phyloP scores from a whole-genome alignment of 2,329 filamentous ascomycete genomes.

The Monilinia polystroma region DNA sequence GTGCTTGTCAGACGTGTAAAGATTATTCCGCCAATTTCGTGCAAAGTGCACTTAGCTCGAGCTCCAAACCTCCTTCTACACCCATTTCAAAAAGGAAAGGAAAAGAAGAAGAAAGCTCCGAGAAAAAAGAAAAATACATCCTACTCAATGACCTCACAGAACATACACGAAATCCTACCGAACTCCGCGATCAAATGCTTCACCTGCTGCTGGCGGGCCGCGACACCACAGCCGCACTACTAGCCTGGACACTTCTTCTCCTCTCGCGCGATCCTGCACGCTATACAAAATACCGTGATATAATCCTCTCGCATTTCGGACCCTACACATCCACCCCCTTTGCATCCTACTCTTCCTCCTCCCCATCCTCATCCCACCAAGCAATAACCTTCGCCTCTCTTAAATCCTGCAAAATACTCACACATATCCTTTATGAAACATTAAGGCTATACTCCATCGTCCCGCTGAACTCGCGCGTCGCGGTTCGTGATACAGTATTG shows the following conservation, averaged over 20 bases:
- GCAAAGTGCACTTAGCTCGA: conserved; percentile 28
- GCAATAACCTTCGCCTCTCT: conserved; percentile 30
- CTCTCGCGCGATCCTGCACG: conserved; percentile 47
- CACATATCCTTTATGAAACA: conserved; percentile 32
- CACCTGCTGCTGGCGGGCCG: conserved; percentile 40
- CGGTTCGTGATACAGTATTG: conserved; percentile 36
- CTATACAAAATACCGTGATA: conserved; percentile 45
- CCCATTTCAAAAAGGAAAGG: conserved; percentile 29
- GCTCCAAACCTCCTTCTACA: background rate
- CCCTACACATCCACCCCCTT: conserved; percentile 23
- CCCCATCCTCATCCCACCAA: background rate
- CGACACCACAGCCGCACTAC: conserved; percentile 33
- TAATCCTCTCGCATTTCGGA: conserved; percentile 43
- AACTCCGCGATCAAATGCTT: conserved; percentile 42
- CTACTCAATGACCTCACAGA: conserved; percentile 52
- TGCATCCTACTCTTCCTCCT: background rate
- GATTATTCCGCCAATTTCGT: conserved; percentile 37
- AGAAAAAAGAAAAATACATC: conserved; percentile 40
- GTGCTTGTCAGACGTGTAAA: conserved; percentile 35
- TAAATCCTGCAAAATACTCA: conserved; percentile 33
- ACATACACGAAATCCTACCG: conserved; percentile 43
- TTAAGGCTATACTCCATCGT: conserved; percentile 40
- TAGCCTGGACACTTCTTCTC: conserved; percentile 42
- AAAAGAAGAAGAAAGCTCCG: conserved; percentile 21
- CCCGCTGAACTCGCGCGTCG: conserved; percentile 37